Conservation (phyloP, 1,284 basidiomycete species). For the Pyrrhoderma lamaoense region DNA sequence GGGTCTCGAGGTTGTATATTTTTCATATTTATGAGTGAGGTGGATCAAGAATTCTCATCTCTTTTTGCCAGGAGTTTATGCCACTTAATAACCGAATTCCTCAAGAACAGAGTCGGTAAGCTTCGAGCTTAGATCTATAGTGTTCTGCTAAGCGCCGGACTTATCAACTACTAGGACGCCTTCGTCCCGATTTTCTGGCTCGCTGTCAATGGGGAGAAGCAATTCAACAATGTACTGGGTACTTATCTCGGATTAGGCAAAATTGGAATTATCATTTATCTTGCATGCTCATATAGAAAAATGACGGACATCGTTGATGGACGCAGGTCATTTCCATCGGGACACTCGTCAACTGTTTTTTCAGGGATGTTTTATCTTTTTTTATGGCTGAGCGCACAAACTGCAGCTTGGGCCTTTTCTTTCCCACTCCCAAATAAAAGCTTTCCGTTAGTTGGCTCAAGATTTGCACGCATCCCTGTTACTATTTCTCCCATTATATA, state of each 20-base stretch:
- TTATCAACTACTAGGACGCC: slow-evolving; percentile 36
- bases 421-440: slow-evolving; percentile 29
- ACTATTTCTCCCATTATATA: slow-evolving; percentile 47
- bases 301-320: slow-evolving; percentile 39
- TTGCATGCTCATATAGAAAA: slow-evolving; percentile 29
- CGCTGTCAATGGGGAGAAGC: slow-evolving; percentile 54
- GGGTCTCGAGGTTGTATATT: slow-evolving; percentile 37
- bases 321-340: slow-evolving; percentile 56
- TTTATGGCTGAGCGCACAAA: slow-evolving; percentile 57
- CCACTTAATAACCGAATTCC: slow-evolving; percentile 41
- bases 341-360: slow-evolving; percentile 62
- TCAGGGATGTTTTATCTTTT: slow-evolving; percentile 57
- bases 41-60: slow-evolving; percentile 5
- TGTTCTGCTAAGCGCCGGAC: neutral
- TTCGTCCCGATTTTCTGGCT: slow-evolving; percentile 63
- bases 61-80: slow-evolving; percentile 35
- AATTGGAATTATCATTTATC: neutral
- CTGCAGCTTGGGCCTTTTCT: slow-evolving; percentile 50
- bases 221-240: slow-evolving; percentile 50
- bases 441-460: slow-evolving; percentile 37
- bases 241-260: slow-evolving; percentile 1
- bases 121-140: neutral
- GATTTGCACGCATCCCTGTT: slow-evolving; percentile 40
- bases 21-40: neutral
- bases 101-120: slow-evolving; percentile 57